Conservation (phyloP, 2,329 filamentous ascomycete species). For the Cladorrhinum sp. region DNA sequence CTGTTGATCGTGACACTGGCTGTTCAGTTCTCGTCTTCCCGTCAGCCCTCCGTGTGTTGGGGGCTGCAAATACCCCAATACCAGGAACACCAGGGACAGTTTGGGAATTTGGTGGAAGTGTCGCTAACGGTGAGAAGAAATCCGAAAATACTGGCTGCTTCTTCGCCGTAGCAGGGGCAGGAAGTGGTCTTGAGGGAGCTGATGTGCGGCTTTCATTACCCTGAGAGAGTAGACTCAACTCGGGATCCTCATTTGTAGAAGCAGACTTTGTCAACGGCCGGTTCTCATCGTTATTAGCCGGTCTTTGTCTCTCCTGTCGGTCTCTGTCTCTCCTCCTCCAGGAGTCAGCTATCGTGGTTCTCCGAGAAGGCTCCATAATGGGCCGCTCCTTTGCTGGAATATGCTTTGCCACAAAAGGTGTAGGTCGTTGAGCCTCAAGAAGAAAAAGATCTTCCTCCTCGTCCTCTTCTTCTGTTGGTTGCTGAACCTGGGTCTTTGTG, state of each 20-base stretch:
- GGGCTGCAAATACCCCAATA: slow-evolving; percentile 16
- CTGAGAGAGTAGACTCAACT: slow-evolving; percentile 37
- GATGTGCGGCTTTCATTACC: slow-evolving; percentile 12
- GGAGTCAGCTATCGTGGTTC: slow-evolving; percentile 33
- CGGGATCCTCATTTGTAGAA: slow-evolving; percentile 16
- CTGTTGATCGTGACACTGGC: background rate
- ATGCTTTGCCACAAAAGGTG: slow-evolving; percentile 32
- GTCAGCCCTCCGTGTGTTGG: background rate
- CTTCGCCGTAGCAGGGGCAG: slow-evolving; percentile 17
- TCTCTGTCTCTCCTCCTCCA: slow-evolving; percentile 38
- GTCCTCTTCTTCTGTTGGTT: slow-evolving; percentile 31
- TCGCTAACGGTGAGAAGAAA: slow-evolving; percentile 58
- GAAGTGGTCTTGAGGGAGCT: slow-evolving; percentile 24
- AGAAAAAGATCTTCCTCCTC: slow-evolving; percentile 56
- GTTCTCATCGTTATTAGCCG: background rate
- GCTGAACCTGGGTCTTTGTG: slow-evolving; percentile 17
- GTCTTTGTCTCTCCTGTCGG: slow-evolving; percentile 17
- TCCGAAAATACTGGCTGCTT: slow-evolving; percentile 47
- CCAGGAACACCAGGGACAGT: slow-evolving; percentile 12
- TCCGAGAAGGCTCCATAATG: slow-evolving; percentile 26
- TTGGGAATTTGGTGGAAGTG: slow-evolving; percentile 31
- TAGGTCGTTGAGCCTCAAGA: slow-evolving; percentile 51
- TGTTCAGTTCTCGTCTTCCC: slow-evolving; percentile 10
- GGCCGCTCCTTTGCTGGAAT: slow-evolving; percentile 17
- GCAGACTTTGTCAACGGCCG: background rate